These are phyloP conservation scores for Fusarium annulatum DNA, from an alignment of 2,329 filamentous ascomycete genomes.

Conservation along the genomic window DNA sequence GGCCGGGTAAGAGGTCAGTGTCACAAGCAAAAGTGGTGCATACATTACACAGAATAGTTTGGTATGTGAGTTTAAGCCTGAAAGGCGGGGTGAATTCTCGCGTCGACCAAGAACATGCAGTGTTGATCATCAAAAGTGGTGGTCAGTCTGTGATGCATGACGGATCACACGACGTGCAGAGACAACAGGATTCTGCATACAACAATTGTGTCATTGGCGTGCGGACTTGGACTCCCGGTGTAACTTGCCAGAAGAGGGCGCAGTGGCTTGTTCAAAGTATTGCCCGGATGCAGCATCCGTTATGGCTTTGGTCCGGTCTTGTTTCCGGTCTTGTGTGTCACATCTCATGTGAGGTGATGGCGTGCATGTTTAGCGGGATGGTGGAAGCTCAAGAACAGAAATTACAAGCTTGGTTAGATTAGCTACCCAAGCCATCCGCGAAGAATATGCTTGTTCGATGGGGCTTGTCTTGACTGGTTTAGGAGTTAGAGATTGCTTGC, in stretches of 20 bases:
- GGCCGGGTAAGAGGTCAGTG: neutral
- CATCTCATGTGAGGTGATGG: neutral
- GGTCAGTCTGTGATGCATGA: neutral
- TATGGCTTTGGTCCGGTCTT: conserved; percentile 2
- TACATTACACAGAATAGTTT: neutral
- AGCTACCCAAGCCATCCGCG: neutral
- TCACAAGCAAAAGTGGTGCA: neutral
- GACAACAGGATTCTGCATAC: conserved; percentile 2
- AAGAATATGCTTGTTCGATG: neutral
- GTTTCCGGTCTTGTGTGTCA: neutral
- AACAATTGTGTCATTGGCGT: neutral
- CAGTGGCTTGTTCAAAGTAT: neutral
- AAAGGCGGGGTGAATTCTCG: conserved; percentile 1
- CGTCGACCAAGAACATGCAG: neutral
- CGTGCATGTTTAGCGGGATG: neutral
- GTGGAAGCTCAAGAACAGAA: neutral
- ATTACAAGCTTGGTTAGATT: neutral
- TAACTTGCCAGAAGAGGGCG: neutral
- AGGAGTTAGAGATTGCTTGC: neutral
- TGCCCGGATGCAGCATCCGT: conserved; percentile 6
- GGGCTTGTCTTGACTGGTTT: neutral
- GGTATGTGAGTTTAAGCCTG: neutral
- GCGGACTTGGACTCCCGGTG: neutral
- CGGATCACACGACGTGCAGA: conserved; percentile 15
- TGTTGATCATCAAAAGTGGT: conserved; percentile 1